phyloP scores from a whole-genome alignment of 1,284 basidiomycete genomes.

The Cutaneotrichosporon cyanovorans region DNA sequence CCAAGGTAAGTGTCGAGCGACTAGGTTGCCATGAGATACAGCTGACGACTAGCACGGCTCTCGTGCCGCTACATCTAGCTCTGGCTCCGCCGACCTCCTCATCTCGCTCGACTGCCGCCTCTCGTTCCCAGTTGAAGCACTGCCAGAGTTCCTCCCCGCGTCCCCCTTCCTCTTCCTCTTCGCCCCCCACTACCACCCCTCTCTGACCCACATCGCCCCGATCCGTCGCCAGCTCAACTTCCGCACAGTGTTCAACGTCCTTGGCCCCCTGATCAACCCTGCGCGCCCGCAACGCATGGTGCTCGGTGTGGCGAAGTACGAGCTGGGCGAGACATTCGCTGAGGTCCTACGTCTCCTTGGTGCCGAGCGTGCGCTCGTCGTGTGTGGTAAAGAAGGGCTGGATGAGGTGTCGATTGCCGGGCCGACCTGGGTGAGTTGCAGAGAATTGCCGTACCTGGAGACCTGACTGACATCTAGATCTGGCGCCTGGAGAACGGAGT shows the following conservation, averaged over 20 bases:
- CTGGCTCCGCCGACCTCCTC: slow-evolving; percentile 88
- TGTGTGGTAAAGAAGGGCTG: slow-evolving; percentile 84
- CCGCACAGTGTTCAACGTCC: slow-evolving; percentile 93
- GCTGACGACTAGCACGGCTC: slow-evolving; percentile 66
- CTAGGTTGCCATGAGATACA: background rate
- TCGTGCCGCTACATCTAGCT: slow-evolving; percentile 85
- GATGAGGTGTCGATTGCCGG: slow-evolving; percentile 94
- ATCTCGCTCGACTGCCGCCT: slow-evolving; percentile 74
- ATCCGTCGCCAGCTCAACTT: slow-evolving; percentile 82
- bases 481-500: slow-evolving; percentile 48
- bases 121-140: slow-evolving; percentile 60
- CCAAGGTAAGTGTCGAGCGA: slow-evolving; percentile 60
- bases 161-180: slow-evolving; percentile 88
- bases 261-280: slow-evolving; percentile 93
- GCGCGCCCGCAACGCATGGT: slow-evolving; percentile 77
- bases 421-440: slow-evolving; percentile 66
- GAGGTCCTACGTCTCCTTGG: slow-evolving; percentile 56
- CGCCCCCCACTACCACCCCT: slow-evolving; percentile 86
- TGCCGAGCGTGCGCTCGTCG: slow-evolving; percentile 77
- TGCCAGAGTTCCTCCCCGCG: slow-evolving; percentile 50
- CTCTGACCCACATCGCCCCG: slow-evolving; percentile 75
- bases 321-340: slow-evolving; percentile 79
- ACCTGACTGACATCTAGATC: slow-evolving; percentile 34
- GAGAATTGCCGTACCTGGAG: background rate
- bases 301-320: slow-evolving; percentile 76